Percentiles rank a stretch among this genome's conserved stretches.
These are phyloP conservation scores for Petunia hybrid DNA, from an alignment of 305 asterid species.

Conservation along the genomic window DNA sequence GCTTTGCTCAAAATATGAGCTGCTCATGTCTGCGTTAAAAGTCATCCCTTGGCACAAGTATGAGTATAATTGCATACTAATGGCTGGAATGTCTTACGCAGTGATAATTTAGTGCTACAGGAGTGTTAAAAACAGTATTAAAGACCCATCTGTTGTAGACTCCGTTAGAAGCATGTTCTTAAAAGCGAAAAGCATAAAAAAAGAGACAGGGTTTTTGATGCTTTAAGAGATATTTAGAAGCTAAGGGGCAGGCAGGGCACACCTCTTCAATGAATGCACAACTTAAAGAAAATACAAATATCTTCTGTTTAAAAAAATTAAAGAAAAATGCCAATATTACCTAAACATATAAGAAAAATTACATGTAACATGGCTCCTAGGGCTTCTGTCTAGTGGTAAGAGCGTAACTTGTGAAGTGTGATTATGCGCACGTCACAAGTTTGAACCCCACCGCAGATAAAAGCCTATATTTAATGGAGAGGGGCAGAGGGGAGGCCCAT, in stretches of 20 bases:
- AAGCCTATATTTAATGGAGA: too few species aligned
- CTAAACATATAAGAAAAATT: neutral
- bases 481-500: too few species aligned
- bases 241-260: neutral
- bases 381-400: too few species aligned
- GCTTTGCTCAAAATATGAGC: conserved; percentile 14
- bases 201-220: neutral
- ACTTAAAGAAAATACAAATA: neutral
- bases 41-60: conserved; percentile 10
- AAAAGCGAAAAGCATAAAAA: conserved; percentile 9
- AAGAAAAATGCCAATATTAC: conserved; percentile 2
- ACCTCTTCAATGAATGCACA: neutral
- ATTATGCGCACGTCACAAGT: too few species aligned
- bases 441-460: too few species aligned
- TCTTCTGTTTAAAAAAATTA: neutral
- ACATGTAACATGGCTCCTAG: neutral
- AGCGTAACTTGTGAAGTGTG: too few species aligned
- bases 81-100: neutral
- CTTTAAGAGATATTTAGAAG: conserved; percentile 5
- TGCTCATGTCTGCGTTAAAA: conserved; percentile 17
- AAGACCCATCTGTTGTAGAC: neutral
- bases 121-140: conserved; percentile 15
- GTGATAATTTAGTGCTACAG: neutral
- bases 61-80: conserved; percentile 12
- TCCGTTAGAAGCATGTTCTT: neutral